Evolutionary conservation across 2,329 filamentous ascomycete genomes (phyloP), one percentile per base, ranked within the genome.

Genomic region (Neonectria sp.): DNA sequence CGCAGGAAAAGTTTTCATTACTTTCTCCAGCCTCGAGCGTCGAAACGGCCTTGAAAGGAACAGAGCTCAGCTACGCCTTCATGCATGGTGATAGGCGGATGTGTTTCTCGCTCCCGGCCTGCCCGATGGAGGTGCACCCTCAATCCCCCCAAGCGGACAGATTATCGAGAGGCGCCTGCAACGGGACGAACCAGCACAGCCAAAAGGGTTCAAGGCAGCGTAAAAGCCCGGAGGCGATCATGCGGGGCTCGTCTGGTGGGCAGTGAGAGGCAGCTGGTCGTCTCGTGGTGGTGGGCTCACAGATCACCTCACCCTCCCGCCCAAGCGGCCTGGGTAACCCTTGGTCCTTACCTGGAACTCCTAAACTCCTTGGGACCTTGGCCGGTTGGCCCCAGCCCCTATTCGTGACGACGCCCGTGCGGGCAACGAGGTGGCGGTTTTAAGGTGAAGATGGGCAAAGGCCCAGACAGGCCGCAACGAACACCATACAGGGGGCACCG

Each of bases 241-340:
- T 63, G 63, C 63, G 60, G 67, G 67, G 63, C 37, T 43, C 21
- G 29, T 37, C 57, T 65, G 60, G 56, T 57, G 60, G 70, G 64
- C 66, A 67, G 63, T 58, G 64, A 61, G 61, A 68, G 63, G 65
- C 59, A 68, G 51, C 70, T 68, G 73, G 65, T 65, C 37, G 52
- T 57, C 49, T 67, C 46, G 62, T 75, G 60, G 67, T 75, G 65
- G 71, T 76, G 69, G 72, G 66, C 70, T 75, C 64, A 71, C 49
- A 52, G 63, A 75, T 75, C 73, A 72, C 68, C 70, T 75, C 73
- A 75, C 73, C 72, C 66, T 62, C 72, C 65, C 29, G 48, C 29
- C 53, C 53, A 56, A 55, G 55, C 51, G 62, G 64, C 35, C 55
- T 57, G 45, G 63, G 59, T 48, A 35, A 64, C 46, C 48, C 60